A percentile compares a stretch with the other conserved stretches of the same genome.
Evolutionary conservation across 345 rosid species (phyloP).

Genomic region (Lepidium africanum): DNA sequence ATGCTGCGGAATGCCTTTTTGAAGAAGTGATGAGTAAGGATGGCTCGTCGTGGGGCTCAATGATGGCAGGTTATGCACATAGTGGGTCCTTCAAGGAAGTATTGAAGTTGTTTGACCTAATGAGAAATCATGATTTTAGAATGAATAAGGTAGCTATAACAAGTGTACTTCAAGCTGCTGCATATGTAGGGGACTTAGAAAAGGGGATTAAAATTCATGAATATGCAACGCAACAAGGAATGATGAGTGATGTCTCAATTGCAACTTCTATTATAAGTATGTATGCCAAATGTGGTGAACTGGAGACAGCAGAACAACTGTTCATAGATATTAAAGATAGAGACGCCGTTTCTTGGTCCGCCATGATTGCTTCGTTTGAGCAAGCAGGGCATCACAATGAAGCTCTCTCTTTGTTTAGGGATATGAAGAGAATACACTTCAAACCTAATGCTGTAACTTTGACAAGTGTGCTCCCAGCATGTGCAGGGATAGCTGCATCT

Average conservation of each 20-base stretch:
- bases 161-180: conserved; percentile 50
- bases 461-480: conserved; percentile 45
- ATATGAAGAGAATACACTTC: conserved; percentile 37
- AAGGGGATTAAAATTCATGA: conserved; percentile 38
- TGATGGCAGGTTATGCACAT: conserved; percentile 59
- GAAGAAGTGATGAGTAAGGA: conserved; percentile 26
- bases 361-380: conserved; percentile 40
- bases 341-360: conserved; percentile 61
- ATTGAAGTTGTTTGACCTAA: conserved; percentile 35
- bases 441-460: conserved; percentile 42
- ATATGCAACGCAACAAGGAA: conserved; percentile 25
- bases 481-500: conserved; percentile 30
- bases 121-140: conserved; percentile 24
- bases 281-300: conserved; percentile 51
- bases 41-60: conserved; percentile 40
- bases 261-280: conserved; percentile 48
- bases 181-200: conserved; percentile 32
- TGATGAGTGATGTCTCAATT: conserved; percentile 35
- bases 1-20: conserved; percentile 36
- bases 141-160: conserved; percentile 35
- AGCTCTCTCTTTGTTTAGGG: conserved; percentile 40
- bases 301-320: conserved; percentile 32
- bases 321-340: conserved; percentile 27
- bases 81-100: conserved; percentile 36
- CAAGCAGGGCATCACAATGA: conserved; percentile 45